A percentile compares a stretch with the other conserved stretches of the same genome.
phyloP scores from a whole-genome alignment of 1,284 basidiomycete genomes.

The Gomphus sp. region DNA sequence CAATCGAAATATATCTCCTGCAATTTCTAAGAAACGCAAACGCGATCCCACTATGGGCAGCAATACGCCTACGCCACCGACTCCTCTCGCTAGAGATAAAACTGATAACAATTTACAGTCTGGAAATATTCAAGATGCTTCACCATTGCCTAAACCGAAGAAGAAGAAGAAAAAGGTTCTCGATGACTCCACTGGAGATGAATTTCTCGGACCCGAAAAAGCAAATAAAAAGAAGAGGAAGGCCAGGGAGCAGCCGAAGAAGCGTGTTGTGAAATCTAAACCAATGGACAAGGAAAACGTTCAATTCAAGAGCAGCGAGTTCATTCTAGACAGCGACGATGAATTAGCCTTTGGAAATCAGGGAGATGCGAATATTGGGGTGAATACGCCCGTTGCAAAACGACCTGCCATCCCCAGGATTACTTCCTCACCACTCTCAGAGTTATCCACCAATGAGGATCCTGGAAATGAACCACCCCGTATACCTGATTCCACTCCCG shows the following conservation, averaged over 20 bases:
- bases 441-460: neutral
- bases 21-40: neutral
- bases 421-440: neutral
- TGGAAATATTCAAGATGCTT: neutral
- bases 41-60: neutral
- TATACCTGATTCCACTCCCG: neutral
- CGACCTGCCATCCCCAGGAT: neutral
- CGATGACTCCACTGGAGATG: neutral
- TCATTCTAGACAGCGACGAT: slow-evolving; percentile 6
- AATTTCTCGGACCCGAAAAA: neutral
- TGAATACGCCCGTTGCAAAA: too few species aligned
- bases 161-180: neutral
- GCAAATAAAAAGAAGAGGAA: neutral
- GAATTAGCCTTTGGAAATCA: neutral
- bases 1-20: neutral
- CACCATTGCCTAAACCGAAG: neutral
- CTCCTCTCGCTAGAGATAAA: neutral
- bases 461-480: neutral
- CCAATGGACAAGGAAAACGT: neutral
- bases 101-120: neutral
- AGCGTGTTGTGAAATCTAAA: neutral
- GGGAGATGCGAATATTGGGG: neutral
- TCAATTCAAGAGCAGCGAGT: slow-evolving; percentile 7
- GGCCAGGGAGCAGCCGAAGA: neutral
- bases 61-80: neutral